Conservation (phyloP, 192 early-diverging fungal species). For the Mortierella antarctica region DNA sequence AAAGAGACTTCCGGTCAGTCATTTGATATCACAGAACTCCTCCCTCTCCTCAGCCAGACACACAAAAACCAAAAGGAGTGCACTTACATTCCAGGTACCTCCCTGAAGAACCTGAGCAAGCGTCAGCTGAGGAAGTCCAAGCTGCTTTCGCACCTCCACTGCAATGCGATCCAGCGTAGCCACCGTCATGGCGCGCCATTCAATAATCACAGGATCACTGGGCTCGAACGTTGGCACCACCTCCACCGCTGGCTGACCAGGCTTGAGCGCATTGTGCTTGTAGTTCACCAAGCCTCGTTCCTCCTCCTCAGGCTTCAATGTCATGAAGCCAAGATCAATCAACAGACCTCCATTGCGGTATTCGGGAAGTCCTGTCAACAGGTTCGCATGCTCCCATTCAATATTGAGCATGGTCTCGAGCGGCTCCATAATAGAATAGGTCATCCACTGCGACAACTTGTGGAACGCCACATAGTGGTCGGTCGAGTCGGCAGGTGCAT, state of each 20-base stretch:
- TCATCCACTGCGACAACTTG: slow-evolving; percentile 97
- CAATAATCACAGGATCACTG: slow-evolving; percentile 85
- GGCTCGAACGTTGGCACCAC: slow-evolving; percentile 78
- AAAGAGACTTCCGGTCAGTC: neutral
- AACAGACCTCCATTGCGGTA: slow-evolving; percentile 89
- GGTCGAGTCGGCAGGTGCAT: slow-evolving; percentile 18
- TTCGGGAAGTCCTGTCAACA: slow-evolving; percentile 88
- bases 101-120: slow-evolving; percentile 91
- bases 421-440: slow-evolving; percentile 91
- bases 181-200: slow-evolving; percentile 95
- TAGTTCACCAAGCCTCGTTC: slow-evolving; percentile 70
- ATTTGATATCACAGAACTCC: neutral
- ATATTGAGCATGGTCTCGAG: slow-evolving; percentile 62
- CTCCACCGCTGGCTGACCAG: slow-evolving; percentile 38
- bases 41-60: no score
- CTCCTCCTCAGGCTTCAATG: slow-evolving; percentile 60
- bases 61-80: neutral
- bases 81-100: slow-evolving; percentile 88
- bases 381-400: slow-evolving; percentile 65
- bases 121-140: slow-evolving; percentile 70
- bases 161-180: slow-evolving; percentile 81
- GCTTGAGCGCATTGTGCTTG: slow-evolving; percentile 51
- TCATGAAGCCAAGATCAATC: slow-evolving; percentile 86
- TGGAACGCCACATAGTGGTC: slow-evolving; percentile 83
- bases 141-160: slow-evolving; percentile 65